phyloP scores from a whole-genome alignment of 2,329 filamentous ascomycete species.

The Hymenoscyphus infarciens region DNA sequence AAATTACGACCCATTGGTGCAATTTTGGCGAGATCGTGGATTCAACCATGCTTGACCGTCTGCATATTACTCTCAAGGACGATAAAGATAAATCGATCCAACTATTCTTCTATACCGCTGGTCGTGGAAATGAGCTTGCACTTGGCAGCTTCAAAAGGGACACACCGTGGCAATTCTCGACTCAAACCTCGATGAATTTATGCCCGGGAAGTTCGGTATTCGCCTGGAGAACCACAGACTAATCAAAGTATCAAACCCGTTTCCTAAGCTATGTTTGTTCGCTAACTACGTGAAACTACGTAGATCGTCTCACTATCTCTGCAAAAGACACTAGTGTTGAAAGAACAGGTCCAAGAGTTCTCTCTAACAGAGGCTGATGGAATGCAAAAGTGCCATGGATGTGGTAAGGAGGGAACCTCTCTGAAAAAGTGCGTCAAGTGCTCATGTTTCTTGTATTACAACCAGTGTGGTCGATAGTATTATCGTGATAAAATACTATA shows the following conservation, averaged over 20 bases:
- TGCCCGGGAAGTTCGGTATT: conserved; percentile 15
- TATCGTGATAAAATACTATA: no score
- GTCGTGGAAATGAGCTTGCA: conserved; percentile 29
- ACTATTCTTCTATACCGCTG: conserved; percentile 32
- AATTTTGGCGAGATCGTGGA: conserved; percentile 27
- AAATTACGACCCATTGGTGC: conserved; percentile 26
- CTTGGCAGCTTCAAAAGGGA: conserved; percentile 18
- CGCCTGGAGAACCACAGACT: conserved; percentile 20
- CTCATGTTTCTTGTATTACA: conserved; percentile 31
- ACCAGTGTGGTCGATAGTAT: no score
- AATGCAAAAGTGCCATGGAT: conserved; percentile 26
- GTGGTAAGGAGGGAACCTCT: conserved; percentile 20
- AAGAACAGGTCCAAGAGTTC: conserved; percentile 24
- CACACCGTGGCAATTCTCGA: conserved; percentile 27
- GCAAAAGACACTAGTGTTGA: conserved; percentile 21
- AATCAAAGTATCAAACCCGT: background rate
- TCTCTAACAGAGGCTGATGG: conserved; percentile 20
- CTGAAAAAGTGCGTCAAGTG: conserved; percentile 25
- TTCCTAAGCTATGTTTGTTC: conserved; percentile 17
- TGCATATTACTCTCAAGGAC: conserved; percentile 31
- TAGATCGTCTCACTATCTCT: conserved; percentile 26
- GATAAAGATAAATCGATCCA: conserved; percentile 27
- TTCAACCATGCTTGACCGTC: conserved; percentile 19
- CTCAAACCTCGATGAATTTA: conserved; percentile 17
- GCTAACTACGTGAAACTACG: conserved; percentile 7